These are phyloP conservation scores for Apiospora sp. DNA, from an alignment of 2,329 filamentous ascomycete species.

Conservation along the genomic window DNA sequence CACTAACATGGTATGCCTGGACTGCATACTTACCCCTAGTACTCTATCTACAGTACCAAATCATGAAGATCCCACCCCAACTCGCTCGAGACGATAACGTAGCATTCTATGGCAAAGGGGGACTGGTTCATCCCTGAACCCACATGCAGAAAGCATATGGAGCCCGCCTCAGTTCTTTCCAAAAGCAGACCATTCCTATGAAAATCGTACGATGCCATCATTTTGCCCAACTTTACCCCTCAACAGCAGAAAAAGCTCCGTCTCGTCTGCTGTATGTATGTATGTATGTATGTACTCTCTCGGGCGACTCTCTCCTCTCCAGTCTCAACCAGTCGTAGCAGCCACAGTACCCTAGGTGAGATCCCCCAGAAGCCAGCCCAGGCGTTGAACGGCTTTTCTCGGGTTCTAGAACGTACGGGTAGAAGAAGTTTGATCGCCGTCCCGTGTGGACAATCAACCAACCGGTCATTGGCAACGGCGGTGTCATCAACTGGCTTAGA, in stretches of 20 bases:
- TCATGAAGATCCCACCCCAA: constrained; percentile 14
- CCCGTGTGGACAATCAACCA: not conserved
- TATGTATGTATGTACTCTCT: not conserved
- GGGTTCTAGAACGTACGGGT: constrained; percentile 8
- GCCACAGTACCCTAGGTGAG: not conserved
- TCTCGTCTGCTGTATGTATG: not conserved
- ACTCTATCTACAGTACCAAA: constrained; percentile 10
- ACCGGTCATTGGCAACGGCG: not conserved
- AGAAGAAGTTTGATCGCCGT: not conserved
- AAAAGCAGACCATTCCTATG: constrained; percentile 16
- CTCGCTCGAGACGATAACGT: constrained; percentile 11
- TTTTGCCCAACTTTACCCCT: constrained; percentile 14
- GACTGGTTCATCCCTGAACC: not conserved
- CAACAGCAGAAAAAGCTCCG: not conserved
- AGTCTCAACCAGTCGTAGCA: not conserved
- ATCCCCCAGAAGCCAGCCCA: not conserved
- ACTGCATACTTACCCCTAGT: not conserved
- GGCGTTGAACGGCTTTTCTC: not conserved
- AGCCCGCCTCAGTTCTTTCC: not conserved
- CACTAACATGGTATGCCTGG: constrained; percentile 13
- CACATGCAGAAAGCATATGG: constrained; percentile 13
- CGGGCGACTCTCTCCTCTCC: not conserved
- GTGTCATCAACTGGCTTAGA: not conserved
- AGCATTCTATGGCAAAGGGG: constrained; percentile 1
- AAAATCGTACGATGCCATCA: constrained; percentile 18